These are phyloP conservation scores for Sporothrix euskadiensis DNA, from an alignment of 2,329 filamentous ascomycete species.

Conservation along the genomic window DNA sequence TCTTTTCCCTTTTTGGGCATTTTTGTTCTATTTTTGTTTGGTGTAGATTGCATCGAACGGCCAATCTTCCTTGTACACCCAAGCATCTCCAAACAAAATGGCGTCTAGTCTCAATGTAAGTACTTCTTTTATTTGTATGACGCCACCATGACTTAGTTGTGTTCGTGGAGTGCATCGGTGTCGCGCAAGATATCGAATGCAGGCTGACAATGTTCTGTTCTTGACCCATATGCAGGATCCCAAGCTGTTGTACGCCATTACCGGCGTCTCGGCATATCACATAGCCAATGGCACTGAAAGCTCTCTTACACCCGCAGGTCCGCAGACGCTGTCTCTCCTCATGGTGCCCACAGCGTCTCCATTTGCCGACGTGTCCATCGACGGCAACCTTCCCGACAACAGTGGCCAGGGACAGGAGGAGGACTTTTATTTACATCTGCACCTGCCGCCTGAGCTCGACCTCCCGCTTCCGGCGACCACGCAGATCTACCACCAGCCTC, in stretches of 20 bases:
- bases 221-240: constrained; percentile 50
- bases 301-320: constrained; percentile 77
- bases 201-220: neutral
- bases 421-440: constrained; percentile 95
- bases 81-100: constrained; percentile 37
- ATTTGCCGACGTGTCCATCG: constrained; percentile 57
- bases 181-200: neutral
- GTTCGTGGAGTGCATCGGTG: neutral
- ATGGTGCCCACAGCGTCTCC: constrained; percentile 92
- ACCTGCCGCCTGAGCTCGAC: constrained; percentile 91
- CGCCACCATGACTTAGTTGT: too few species aligned
- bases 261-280: constrained; percentile 88
- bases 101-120: constrained; percentile 50
- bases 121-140: neutral
- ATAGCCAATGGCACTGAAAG: constrained; percentile 84
- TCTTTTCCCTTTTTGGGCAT: neutral
- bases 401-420: constrained; percentile 58
- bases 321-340: constrained; percentile 86
- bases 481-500: constrained; percentile 95
- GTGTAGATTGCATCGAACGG: neutral
- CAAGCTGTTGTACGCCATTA: constrained; percentile 69
- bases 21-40: neutral
- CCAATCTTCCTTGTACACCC: neutral
- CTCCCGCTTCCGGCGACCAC: constrained; percentile 91
- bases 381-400: constrained; percentile 40